Conservation (phyloP, 306 rosid species). For the Cucumis sativus region Cucumber_9930_V3 NC_026661.2:18944001-18944500, state of each 20-base stretch:
- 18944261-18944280: slow-evolving; percentile 43
- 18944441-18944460: slow-evolving; percentile 71
- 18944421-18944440: slow-evolving; percentile 70
- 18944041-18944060: slow-evolving; percentile 72
- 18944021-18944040: slow-evolving; percentile 83
- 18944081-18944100: slow-evolving; percentile 94
- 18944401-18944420: slow-evolving; percentile 78
- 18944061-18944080: slow-evolving; percentile 84
- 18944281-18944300: slow-evolving; percentile 77
- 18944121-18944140: slow-evolving; percentile 47
- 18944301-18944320: slow-evolving; percentile 84
- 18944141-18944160: slow-evolving; percentile 51
- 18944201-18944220: slow-evolving; percentile 14
- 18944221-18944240: slow-evolving; percentile 15
- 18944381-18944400: slow-evolving; percentile 89
- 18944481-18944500: not conserved
- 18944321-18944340: slow-evolving; percentile 74
- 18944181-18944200: slow-evolving; percentile 1
- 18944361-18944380: slow-evolving; percentile 62
- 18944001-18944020: slow-evolving; percentile 68
- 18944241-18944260: slow-evolving; percentile 34
- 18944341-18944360: slow-evolving; percentile 65
- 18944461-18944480: slow-evolving; percentile 5
- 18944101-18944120: slow-evolving; percentile 48
- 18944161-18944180: slow-evolving; percentile 26